A percentile compares a stretch with the other conserved stretches of the same genome.
These are phyloP conservation scores for Clarireedia homoeocarpa DNA, from an alignment of 2,329 filamentous ascomycete species.

Conservation along the genomic window DNA sequence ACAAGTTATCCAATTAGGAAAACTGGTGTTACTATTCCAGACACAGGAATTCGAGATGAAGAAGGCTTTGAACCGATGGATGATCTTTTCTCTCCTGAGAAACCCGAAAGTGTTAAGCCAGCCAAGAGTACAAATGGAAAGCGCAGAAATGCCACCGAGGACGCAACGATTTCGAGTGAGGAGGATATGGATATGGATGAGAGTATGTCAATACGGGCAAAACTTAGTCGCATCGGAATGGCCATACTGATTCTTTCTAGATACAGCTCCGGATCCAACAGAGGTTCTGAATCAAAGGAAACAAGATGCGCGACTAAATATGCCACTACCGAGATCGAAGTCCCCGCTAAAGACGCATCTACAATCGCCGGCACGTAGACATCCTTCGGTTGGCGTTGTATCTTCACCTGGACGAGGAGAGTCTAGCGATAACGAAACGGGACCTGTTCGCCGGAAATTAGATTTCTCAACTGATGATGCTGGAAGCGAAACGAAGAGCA, in stretches of 20 bases:
- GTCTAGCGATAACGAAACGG: slow-evolving; percentile 19
- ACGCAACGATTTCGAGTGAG: slow-evolving; percentile 39
- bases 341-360: slow-evolving; percentile 30
- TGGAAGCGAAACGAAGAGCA: slow-evolving; percentile 10
- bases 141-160: slow-evolving; percentile 28
- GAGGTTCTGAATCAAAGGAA: slow-evolving; percentile 35
- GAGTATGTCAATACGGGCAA: slow-evolving; percentile 35
- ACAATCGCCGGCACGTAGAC: slow-evolving; percentile 28
- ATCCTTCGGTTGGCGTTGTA: slow-evolving; percentile 25
- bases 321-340: slow-evolving; percentile 28
- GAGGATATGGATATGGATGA: slow-evolving; percentile 57
- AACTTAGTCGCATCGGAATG: background rate
- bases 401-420: slow-evolving; percentile 27
- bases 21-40: slow-evolving; percentile 76
- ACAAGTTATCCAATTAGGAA: slow-evolving; percentile 49
- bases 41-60: slow-evolving; percentile 76
- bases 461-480: slow-evolving; percentile 25
- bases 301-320: slow-evolving; percentile 19
- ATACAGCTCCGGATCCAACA: slow-evolving; percentile 41
- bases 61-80: slow-evolving; percentile 87
- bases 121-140: slow-evolving; percentile 10
- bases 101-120: slow-evolving; percentile 29
- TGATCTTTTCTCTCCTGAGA: slow-evolving; percentile 77
- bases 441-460: slow-evolving; percentile 26
- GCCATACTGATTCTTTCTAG: slow-evolving; percentile 27